These are phyloP conservation scores for Aphanomyces astaci DNA, from an alignment of 352 stramenopile genomes.

Conservation along the genomic window DNA sequence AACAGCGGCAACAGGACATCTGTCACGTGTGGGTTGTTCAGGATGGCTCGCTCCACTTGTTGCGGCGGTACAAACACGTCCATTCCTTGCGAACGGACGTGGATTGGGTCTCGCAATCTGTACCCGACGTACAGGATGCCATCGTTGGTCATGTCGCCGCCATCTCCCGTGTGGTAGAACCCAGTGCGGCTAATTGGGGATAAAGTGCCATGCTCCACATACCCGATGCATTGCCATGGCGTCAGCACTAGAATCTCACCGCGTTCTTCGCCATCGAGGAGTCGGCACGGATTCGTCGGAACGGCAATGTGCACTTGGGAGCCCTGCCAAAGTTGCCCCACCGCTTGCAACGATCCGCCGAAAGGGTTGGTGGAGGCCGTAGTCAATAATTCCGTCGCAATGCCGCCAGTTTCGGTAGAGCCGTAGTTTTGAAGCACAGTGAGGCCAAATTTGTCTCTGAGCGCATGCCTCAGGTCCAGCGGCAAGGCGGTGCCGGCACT, in stretches of 20 bases:
- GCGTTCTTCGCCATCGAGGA: too few species aligned
- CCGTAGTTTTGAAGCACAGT: conserved; percentile 81
- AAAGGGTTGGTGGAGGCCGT: conserved; percentile 32
- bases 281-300: too few species aligned
- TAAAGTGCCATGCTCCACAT: conserved; percentile 48
- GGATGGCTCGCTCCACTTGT: conserved; percentile 39
- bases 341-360: neutral
- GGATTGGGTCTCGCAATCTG: conserved; percentile 64
- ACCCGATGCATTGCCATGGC: conserved; percentile 71
- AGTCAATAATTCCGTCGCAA: conserved; percentile 56
- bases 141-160: conserved; percentile 29
- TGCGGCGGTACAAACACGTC: conserved; percentile 25
- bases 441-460: conserved; percentile 50
- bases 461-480: conserved; percentile 41
- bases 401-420: conserved; percentile 75
- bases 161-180: conserved; percentile 51
- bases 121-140: conserved; percentile 33
- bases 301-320: conserved; percentile 41
- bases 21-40: conserved; percentile 37
- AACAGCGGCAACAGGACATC: conserved; percentile 41
- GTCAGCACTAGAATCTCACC: conserved; percentile 27
- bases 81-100: conserved; percentile 32
- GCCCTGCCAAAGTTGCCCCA: conserved; percentile 61
- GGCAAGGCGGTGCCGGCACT: conserved; percentile 61
- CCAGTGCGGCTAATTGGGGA: conserved; percentile 32